Conservation (phyloP, 495 filamentous ascomycete species). For the Xylaria nigripes region DNA sequence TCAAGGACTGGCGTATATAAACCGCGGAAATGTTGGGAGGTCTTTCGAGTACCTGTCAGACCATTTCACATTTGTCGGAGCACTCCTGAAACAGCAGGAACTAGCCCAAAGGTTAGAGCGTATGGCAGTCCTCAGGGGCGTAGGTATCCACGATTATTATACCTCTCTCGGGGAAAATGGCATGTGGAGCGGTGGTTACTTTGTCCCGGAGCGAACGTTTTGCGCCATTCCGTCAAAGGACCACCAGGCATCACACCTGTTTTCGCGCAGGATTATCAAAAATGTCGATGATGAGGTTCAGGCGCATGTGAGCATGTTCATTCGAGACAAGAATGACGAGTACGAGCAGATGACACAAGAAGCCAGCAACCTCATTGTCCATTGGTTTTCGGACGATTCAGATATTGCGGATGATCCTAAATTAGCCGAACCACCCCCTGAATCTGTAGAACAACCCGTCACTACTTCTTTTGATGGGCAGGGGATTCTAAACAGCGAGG, state of each 20-base stretch:
- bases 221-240: constrained; percentile 38
- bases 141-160: constrained; percentile 32
- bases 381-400: constrained; percentile 45
- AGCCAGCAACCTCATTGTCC: constrained; percentile 50
- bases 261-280: constrained; percentile 58
- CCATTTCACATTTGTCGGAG: constrained; percentile 42
- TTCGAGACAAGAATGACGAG: constrained; percentile 62
- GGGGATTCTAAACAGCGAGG: constrained; percentile 20
- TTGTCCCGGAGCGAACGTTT: constrained; percentile 45
- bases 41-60: constrained; percentile 41
- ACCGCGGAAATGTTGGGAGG: constrained; percentile 38
- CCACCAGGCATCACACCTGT: constrained; percentile 37
- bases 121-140: constrained; percentile 31
- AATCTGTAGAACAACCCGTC: constrained; percentile 22
- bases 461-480: constrained; percentile 31
- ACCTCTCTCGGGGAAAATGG: constrained; percentile 43
- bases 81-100: constrained; percentile 37
- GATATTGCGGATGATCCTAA: constrained; percentile 35
- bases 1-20: constrained; percentile 43
- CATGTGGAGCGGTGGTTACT: constrained; percentile 46
- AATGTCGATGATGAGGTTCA: constrained; percentile 68
- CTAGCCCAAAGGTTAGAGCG: constrained; percentile 33
- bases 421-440: constrained; percentile 23
- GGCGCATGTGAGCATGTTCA: constrained; percentile 82
- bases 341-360: constrained; percentile 62